These are phyloP conservation scores for Dendrobium officinale DNA, from an alignment of 106 monocot genomes.

Conservation along the genomic window DNA sequence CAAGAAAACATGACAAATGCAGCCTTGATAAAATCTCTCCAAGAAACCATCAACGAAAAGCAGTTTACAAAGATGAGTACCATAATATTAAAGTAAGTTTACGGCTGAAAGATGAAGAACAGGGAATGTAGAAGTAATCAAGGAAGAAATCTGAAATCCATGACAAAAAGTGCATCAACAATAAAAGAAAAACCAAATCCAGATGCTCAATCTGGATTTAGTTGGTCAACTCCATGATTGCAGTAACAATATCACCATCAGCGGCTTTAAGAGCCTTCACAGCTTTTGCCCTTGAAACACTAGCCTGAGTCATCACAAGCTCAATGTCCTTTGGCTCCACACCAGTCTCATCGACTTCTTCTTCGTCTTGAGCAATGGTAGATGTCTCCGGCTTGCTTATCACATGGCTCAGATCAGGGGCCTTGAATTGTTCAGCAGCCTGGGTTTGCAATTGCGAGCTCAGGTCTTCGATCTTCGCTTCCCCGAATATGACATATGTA, in stretches of 20 bases:
- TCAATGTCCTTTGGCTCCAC: slow-evolving; percentile 27
- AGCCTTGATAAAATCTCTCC: no score
- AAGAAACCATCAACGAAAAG: no score
- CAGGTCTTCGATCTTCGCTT: slow-evolving; percentile 27
- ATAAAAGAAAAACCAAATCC: no score
- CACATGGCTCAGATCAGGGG: slow-evolving; percentile 23
- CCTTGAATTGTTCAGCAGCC: slow-evolving; percentile 23
- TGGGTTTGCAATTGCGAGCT: slow-evolving; percentile 28
- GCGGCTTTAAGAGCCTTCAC: slow-evolving; percentile 23
- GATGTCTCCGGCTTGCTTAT: slow-evolving; percentile 22
- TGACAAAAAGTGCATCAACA: not conserved
- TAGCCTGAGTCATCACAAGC: slow-evolving; percentile 26
- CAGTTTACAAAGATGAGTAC: not conserved
- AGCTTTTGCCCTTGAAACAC: slow-evolving; percentile 19
- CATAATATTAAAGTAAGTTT: not conserved
- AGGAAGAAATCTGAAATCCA: no score
- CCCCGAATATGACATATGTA: slow-evolving; percentile 19
- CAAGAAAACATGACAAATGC: no score
- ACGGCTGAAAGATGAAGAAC: not conserved
- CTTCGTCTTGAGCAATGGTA: slow-evolving; percentile 19
- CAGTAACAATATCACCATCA: slow-evolving; percentile 27
- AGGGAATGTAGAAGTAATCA: not conserved
- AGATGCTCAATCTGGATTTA: not conserved
- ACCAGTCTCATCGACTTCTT: slow-evolving; percentile 24
- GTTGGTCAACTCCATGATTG: slow-evolving; percentile 27